phyloP scores from a whole-genome alignment of 192 early-diverging fungal species.

The Kickxella alabastrina region DNA sequence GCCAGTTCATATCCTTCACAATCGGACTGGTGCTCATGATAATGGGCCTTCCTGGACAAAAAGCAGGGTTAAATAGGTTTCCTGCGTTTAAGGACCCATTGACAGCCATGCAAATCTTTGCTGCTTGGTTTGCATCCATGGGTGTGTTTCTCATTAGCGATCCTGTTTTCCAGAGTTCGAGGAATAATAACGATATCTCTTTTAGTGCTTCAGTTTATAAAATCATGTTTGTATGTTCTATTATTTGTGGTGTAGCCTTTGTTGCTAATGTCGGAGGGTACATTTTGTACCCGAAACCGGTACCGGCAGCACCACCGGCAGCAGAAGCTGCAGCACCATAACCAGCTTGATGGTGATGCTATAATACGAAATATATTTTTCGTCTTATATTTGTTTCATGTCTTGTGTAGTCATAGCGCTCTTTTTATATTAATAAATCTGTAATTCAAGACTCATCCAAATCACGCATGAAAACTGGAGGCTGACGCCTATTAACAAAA shows the following conservation, averaged over 20 bases:
- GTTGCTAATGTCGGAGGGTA: too few relatives aligned
- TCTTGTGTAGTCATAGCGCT: too few relatives aligned
- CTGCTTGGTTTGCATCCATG: neutral
- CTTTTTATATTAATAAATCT: too few relatives aligned
- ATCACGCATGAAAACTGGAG: neutral
- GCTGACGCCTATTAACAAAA: neutral
- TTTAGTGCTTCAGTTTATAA: neutral
- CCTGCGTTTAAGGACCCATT: neutral
- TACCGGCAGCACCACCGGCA: too few relatives aligned
- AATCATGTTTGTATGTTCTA: too few relatives aligned
- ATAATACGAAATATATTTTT: too few relatives aligned
- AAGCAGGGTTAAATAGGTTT: neutral
- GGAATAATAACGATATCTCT: too few relatives aligned
- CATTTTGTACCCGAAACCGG: too few relatives aligned
- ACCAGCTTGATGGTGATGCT: too few relatives aligned
- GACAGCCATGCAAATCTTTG: neutral
- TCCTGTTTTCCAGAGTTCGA: neutral
- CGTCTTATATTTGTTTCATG: too few relatives aligned
- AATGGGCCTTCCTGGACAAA: neutral
- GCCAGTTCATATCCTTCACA: neutral
- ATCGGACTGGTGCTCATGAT: neutral
- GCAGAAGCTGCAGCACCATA: too few relatives aligned
- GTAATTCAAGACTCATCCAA: conserved; percentile 1
- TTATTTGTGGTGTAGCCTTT: neutral
- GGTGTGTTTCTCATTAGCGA: neutral